Base-by-base conservation (phyloP, 768 basidiomycete genomes). In the Dacryopinax primogenitus region DNA sequence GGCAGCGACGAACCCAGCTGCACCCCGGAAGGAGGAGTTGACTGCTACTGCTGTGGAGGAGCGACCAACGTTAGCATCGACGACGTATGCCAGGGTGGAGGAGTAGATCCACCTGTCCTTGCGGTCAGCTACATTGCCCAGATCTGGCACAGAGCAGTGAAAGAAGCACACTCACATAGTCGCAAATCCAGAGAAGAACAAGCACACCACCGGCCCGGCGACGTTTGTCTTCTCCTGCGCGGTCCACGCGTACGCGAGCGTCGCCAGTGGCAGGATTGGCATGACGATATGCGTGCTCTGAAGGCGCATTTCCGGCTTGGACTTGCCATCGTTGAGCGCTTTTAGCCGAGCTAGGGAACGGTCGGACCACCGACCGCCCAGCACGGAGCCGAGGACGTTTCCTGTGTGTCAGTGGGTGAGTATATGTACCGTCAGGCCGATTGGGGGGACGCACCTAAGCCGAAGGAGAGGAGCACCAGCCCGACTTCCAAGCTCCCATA, bases 31-130 rank as follows among this genome's bases (percentile, higher is more conserved):
- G 33, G 81, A 81, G 65, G 86, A 88, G 73, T 94, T 94, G 32
- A 81, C 76, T 0, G 91, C 90, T 7, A 78, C 69, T 0, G 88
- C 90, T 1, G 83, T 83, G 2, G 86, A 84, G 1, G 88, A 88
- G 32, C 88, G 82, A 9, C 92, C 92, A 4, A 79, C 78, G 72
- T 94, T 96, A 3, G 90, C 84, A 69, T 96, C 92, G 16, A 93
- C 90, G 34, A 93, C 79, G 70, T 92, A 94, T 0, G 92, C 87
- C 33, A 94, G 75, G 0, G 87, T 86, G 62, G 84, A 83, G 16
- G 84, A 75, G 71, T 88, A 87, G 61, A 85, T 83, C 74, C 79
- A 79, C 69, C 82, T 84, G 66, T 1, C 65, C 26, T 16, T 26
- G 12, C 9, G 1, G 32, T 16, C 3, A 58, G 32, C 21, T 23